Evolutionary conservation across 2,329 filamentous ascomycete species (phyloP).

Genomic region (Colletotrichum sp.): DNA sequence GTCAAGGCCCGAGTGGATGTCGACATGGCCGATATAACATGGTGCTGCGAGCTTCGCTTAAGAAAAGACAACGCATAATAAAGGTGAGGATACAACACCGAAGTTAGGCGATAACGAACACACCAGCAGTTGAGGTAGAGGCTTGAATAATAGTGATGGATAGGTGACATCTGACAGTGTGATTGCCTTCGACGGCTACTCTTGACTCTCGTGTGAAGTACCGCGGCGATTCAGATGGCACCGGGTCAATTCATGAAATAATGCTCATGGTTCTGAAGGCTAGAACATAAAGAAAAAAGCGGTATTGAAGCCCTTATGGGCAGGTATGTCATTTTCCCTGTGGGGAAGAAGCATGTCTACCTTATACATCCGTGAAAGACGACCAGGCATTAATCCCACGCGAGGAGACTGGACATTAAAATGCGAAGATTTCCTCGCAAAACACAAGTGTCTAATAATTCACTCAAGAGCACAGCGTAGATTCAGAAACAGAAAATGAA

Average conservation of each 20-base stretch:
- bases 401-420: neutral
- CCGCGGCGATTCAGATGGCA: neutral
- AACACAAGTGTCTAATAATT: fast-evolving
- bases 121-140: neutral
- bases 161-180: neutral
- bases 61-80: fast-evolving
- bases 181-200: neutral
- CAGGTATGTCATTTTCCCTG: neutral
- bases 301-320: neutral
- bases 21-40: neutral
- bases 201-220: neutral
- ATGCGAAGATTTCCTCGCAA: neutral
- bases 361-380: neutral
- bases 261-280: neutral
- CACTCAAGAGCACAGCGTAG: neutral
- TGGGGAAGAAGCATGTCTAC: neutral
- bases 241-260: neutral
- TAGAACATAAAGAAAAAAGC: neutral
- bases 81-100: neutral
- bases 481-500: neutral
- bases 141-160: neutral
- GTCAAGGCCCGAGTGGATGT: neutral
- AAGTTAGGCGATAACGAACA: neutral
- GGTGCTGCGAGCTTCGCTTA: neutral
- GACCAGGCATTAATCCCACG: fast-evolving